Evolutionary conservation across 2,329 filamentous ascomycete genomes (phyloP), one percentile per base, ranked within the genome.

Genomic region (Zasmidium cellare): DNA sequence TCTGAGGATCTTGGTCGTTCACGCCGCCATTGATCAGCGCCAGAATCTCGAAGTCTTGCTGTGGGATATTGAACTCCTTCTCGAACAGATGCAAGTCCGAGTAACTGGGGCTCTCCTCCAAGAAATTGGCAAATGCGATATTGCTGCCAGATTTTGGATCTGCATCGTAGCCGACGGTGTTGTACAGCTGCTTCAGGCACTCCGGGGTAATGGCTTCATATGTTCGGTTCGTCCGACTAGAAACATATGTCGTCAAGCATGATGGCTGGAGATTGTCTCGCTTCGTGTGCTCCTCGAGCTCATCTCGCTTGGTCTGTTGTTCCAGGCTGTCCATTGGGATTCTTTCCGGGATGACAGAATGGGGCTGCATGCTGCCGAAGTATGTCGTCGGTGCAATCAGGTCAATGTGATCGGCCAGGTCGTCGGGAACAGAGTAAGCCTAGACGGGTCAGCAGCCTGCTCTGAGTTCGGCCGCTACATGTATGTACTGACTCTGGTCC

Each of bases 151-250:
- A 75, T 9, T 72, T 71, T 9, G 74, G 67, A 25, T 77, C 72
- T 11, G 35, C 51, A n/a, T 73, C 75, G 68, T 83, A 82, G 59
- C 73, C 67, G 49, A 75, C 74, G 54, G 80, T 74, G 61, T 79
- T 79, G 73, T 84, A 84, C 35, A 81, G 70, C 60, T 76, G 59
- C 80, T 78, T 77, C 55, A 82, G 59, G 60, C 81, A 84, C 3
- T 72, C 60, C 2, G 80, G 80, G n/a, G 77, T 78, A 58, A 83
- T 66, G 16, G 64, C 45, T 11, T 60, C 50, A 47, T 56, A 60
- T 1, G 31, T 55, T 16, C 44, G 24, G 14, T 28, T 18, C 22
- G 20, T 57, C 51, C 16, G 28, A 19, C 47, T 41, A 14, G 35
- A 41, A 3, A 41, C 35, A 14, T 41, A 41, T 47, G 51, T 57